These are phyloP conservation scores for Ganoderma boninense DNA, from an alignment of 1,284 basidiomycete genomes.

Conservation along the genomic window DNA sequence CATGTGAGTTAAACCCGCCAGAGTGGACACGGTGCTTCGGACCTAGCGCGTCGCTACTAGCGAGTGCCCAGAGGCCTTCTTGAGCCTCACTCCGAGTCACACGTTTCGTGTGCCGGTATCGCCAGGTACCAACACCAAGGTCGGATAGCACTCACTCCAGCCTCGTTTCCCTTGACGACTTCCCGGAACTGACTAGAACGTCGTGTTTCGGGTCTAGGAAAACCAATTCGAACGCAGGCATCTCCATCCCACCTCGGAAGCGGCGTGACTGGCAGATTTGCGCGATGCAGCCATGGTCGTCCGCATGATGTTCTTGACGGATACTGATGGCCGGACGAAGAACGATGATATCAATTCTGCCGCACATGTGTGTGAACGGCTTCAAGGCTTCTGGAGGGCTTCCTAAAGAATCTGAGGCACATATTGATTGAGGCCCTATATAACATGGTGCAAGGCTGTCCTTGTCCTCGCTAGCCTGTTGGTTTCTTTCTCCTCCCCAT, in stretches of 20 bases:
- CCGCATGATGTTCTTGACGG: slow-evolving; percentile 25
- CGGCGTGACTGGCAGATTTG: slow-evolving; percentile 11
- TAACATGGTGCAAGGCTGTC: slow-evolving; percentile 20
- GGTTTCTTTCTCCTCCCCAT: slow-evolving; percentile 32
- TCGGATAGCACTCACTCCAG: slow-evolving; percentile 18
- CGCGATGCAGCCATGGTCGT: slow-evolving; percentile 22
- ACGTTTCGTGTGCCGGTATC: slow-evolving; percentile 17
- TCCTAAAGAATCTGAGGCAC: slow-evolving; percentile 9
- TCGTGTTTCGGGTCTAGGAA: background rate
- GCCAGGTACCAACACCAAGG: slow-evolving; percentile 25
- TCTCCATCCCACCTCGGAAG: background rate
- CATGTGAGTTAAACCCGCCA: slow-evolving; percentile 15
- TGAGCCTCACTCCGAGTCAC: slow-evolving; percentile 6
- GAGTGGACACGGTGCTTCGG: slow-evolving; percentile 7
- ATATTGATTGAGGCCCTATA: slow-evolving; percentile 26
- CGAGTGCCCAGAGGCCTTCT: slow-evolving; percentile 13
- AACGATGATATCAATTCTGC: slow-evolving; percentile 30
- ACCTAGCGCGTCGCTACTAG: background rate
- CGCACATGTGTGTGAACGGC: slow-evolving; percentile 23
- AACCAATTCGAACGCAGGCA: background rate
- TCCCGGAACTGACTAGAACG: background rate
- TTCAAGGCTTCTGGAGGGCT: slow-evolving; percentile 11
- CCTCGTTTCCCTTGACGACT: background rate
- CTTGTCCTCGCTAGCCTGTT: slow-evolving; percentile 32
- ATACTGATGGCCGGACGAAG: slow-evolving; percentile 33